Base-by-base conservation (phyloP, 2,329 filamentous ascomycete genomes). In the Epichloe scottii region DNA sequence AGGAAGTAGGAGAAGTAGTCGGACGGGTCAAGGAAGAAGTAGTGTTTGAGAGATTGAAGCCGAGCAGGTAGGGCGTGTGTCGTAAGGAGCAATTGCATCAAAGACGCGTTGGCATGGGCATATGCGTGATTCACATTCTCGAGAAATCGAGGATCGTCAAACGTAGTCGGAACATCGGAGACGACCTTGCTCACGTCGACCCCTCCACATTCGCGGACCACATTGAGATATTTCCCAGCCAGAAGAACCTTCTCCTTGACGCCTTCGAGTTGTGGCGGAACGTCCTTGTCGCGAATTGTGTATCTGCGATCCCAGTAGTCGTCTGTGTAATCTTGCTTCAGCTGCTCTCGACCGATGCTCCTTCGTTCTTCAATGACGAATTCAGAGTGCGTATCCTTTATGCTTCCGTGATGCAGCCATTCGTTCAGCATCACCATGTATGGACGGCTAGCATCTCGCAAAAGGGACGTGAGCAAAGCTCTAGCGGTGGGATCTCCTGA, bases 391-490 rank as follows among this genome's bases (percentile, higher is more conserved):
- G 90, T 89, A 64, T 98, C 93, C 61, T 86, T 88, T 66, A 98
- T 97, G 46, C 85, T 89, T 39, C 93, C 93, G 62, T 95, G 91
- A 63, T 98, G 93, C 15, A 98, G 73, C 93, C 93, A 98, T 66
- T 97, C 91, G 62, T 98, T 98, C 54, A 98, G 72, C 93, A 98
- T 98, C 41, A 79, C 78, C 90, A 97, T 96, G 64, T 98, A 98
- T 0, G 93, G 93, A 51, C 85, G 81, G 61, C 90, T 96, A 1
- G 91, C 85, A 66, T 97, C 91, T 51, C 88, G 79, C 41, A 98
- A 68, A 30, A 98, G 70, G 3, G 84, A 85, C 11, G 88, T 93
- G 11, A 98, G 75, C 19, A 98, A 70, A 23, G 83, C 79, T 55
- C 88, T 81, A 19, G 93, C 90, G 0, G 89, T 85, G 4, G 93